phyloP scores from a whole-genome alignment of 306 rosid species.

The Sicyos edulis region DNA sequence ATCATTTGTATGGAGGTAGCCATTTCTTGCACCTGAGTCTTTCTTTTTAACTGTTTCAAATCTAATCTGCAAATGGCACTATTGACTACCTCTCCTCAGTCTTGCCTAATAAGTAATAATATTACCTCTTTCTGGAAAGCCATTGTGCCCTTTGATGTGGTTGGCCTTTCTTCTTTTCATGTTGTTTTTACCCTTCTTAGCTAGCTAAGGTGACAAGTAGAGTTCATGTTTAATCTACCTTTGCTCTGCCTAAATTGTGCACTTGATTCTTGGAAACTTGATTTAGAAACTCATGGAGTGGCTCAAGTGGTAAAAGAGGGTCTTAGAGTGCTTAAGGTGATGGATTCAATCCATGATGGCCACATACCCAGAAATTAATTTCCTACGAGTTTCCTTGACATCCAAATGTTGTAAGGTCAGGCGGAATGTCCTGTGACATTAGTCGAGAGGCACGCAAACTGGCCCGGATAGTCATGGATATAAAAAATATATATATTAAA shows the following conservation, averaged over 20 bases:
- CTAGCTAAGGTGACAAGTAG: not conserved
- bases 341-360: too few species aligned
- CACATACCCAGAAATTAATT: too few species aligned
- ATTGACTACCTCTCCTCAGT: not conserved
- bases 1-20: slow-evolving; percentile 95
- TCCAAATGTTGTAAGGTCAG: too few species aligned
- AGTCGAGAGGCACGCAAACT: too few species aligned
- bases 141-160: slow-evolving; percentile 1
- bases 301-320: too few species aligned
- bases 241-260: not conserved
- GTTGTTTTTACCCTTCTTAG: not conserved
- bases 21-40: slow-evolving; percentile 10
- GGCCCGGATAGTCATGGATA: too few species aligned
- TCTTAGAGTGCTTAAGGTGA: too few species aligned
- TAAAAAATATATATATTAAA: too few species aligned
- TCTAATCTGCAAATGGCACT: not conserved
- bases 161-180: not conserved
- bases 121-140: not conserved
- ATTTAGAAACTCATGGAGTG: slow-evolving; percentile 1
- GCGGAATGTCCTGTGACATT: too few species aligned
- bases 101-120: not conserved
- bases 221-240: slow-evolving; percentile 9
- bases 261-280: slow-evolving; percentile 1
- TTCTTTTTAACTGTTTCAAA: slow-evolving; percentile 17
- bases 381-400: too few species aligned